Evolutionary conservation across 2,329 filamentous ascomycete genomes (phyloP).

Genomic region (Botrytis tulipae): DNA sequence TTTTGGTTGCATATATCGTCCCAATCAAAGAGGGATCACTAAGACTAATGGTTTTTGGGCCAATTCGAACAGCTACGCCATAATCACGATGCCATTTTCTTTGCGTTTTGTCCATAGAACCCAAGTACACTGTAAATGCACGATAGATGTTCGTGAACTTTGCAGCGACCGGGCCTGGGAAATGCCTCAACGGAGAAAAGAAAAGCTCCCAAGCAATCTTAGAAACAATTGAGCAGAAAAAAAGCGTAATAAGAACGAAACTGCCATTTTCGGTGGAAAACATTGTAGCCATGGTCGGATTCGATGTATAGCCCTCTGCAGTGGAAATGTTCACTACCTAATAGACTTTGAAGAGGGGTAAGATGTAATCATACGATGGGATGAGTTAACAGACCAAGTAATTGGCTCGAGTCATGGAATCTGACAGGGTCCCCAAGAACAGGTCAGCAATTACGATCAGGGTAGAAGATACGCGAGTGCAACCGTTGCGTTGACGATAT

Average conservation of each 20-base stretch:
- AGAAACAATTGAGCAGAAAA: background rate
- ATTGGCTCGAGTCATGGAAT: background rate
- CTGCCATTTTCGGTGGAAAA: background rate
- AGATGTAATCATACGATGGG: background rate
- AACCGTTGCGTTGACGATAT: background rate
- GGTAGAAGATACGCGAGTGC: background rate
- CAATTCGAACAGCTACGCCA: slow-evolving; percentile 10
- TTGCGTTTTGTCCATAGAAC: background rate
- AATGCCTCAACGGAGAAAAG: background rate
- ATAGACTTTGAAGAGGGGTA: background rate
- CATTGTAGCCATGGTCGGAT: background rate
- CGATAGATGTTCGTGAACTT: slow-evolving; percentile 1
- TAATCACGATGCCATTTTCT: slow-evolving; percentile 12
- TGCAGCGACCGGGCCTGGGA: background rate
- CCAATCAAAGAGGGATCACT: slow-evolving; percentile 40
- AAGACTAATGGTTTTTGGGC: slow-evolving; percentile 39
- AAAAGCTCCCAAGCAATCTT: background rate
- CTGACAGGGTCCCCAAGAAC: background rate
- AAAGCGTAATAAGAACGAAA: background rate
- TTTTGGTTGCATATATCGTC: slow-evolving; percentile 45
- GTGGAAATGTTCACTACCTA: background rate
- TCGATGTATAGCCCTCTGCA: background rate
- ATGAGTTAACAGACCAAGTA: background rate
- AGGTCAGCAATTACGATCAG: background rate
- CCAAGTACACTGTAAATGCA: background rate